Base-by-base conservation (phyloP, 257 asterid genomes). In the Solanum chaucha region DNA sequence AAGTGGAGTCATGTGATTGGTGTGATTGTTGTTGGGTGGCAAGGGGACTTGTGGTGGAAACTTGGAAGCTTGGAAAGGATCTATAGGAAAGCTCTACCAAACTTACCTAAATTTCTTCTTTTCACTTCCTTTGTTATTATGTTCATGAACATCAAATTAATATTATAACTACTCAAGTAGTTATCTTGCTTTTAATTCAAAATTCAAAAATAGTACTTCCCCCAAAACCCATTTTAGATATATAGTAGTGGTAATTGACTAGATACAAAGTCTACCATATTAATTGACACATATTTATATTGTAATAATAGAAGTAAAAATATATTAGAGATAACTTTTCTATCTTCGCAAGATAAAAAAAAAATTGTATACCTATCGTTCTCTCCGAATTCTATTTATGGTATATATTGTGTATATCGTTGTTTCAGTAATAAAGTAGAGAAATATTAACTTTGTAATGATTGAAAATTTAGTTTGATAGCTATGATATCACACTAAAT, bases 1-100 rank as follows among this genome's bases (percentile, higher is more conserved):
- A 64, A 11, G 86, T 84, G 48, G 64, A 22, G 86, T 91, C 93
- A 93, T 93, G 88, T 93, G 93, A 90, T 87, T n/a, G 83, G 89
- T 72, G 40, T 40, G 83, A 88, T 34, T 82, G 15, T 15, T 90
- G 94, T 88, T 89, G 90, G 91, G 91, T 72, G 15, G 91, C 73
- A 73, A 88, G 91, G 94, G 85, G 83, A 89, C 91, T 88, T 73
- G 73, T 78, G 90, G 92, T 88, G 90, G 90, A 90, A 88, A 83
- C 91, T 73, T 86, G 65, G 65, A 58, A 58, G 65, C 65, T 70
- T 2, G 22, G 20, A 19, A 48, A n/a, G 64, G 64, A 81, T 48
- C 85, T 30, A 5, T 17, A 46, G 85, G 68, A 81, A 81, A 81
- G 20, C 68, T 81, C 70, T 48, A 35, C 68, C 85, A 81, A 81